Percentiles rank a stretch among this genome's conserved stretches.
phyloP scores from a whole-genome alignment of 2,329 filamentous ascomycete genomes.

The Aureobasidium sp. region DNA sequence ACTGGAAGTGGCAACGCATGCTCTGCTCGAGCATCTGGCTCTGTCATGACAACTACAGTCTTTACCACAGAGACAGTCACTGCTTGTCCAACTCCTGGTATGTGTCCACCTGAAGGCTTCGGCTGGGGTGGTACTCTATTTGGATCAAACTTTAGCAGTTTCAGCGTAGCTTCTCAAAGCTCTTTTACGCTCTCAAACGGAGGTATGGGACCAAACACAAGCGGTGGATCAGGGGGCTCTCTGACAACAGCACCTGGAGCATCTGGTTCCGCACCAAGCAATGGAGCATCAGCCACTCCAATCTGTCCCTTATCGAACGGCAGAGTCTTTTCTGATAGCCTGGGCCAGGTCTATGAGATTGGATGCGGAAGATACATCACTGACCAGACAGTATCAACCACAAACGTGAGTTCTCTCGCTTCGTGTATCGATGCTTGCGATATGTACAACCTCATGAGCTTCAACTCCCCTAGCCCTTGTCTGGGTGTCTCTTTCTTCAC shows the following conservation, averaged over 20 bases:
- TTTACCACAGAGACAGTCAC: slow-evolving; percentile 29
- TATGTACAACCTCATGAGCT: slow-evolving; percentile 26
- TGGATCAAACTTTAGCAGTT: slow-evolving; percentile 10
- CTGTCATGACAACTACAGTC: slow-evolving; percentile 27
- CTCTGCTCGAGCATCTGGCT: slow-evolving; percentile 15
- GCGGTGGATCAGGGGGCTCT: neutral
- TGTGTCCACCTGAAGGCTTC: slow-evolving; percentile 22
- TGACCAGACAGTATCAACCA: slow-evolving; percentile 21
- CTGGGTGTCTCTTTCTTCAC: slow-evolving; percentile 24
- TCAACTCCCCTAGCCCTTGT: slow-evolving; percentile 23
- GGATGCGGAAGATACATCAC: slow-evolving; percentile 23
- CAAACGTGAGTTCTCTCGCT: slow-evolving; percentile 22
- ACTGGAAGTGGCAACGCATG: slow-evolving; percentile 15
- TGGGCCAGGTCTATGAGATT: slow-evolving; percentile 26
- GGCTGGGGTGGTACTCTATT: slow-evolving; percentile 11
- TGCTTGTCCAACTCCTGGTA: slow-evolving; percentile 24
- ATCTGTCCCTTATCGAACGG: slow-evolving; percentile 25
- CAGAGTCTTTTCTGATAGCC: slow-evolving; percentile 21
- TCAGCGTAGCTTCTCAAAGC: slow-evolving; percentile 5
- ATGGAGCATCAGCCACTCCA: slow-evolving; percentile 20
- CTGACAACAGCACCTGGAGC: neutral
- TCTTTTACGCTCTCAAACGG: neutral
- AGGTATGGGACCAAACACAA: neutral
- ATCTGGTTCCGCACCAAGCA: neutral
- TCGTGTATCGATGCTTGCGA: slow-evolving; percentile 29